Conservation (phyloP, 2,329 filamentous ascomycete genomes). For the Falciphora oryzae region DNA sequence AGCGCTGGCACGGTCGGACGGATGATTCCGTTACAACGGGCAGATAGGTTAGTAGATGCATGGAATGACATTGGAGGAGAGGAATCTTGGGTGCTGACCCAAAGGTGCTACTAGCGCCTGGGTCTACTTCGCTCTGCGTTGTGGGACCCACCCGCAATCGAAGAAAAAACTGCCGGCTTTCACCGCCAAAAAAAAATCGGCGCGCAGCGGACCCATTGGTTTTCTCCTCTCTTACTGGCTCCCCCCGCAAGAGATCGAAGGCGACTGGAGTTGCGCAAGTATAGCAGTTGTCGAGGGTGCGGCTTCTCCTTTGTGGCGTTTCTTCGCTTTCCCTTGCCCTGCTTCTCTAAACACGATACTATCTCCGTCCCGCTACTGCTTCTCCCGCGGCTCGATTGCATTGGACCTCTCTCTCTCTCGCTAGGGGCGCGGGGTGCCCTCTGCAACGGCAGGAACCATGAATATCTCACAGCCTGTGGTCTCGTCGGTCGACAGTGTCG, state of each 20-base stretch:
- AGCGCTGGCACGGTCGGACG: too few species aligned
- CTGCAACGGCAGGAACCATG: constrained; percentile 35
- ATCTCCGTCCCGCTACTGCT: background rate
- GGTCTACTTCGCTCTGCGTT: background rate
- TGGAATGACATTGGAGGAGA: too few species aligned
- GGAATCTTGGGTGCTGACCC: too few species aligned
- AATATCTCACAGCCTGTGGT: constrained; percentile 76
- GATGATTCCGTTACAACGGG: too few species aligned
- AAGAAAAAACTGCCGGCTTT: background rate
- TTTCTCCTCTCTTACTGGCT: background rate
- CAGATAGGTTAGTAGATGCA: too few species aligned
- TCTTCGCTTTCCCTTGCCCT: background rate
- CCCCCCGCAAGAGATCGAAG: background rate
- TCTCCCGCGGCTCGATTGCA: background rate
- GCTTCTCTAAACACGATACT: background rate
- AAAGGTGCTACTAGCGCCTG: too few species aligned
- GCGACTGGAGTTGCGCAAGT: background rate
- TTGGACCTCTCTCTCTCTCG: background rate
- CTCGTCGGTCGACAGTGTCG: constrained; percentile 78
- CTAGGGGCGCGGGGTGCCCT: background rate
- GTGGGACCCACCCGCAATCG: background rate
- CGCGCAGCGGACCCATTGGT: background rate
- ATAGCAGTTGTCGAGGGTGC: background rate
- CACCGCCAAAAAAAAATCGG: constrained; percentile 11
- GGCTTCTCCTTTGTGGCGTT: background rate